These are phyloP conservation scores for Leccinum griseonigrum DNA, from an alignment of 1,284 basidiomycete genomes.

Conservation along the genomic window DNA sequence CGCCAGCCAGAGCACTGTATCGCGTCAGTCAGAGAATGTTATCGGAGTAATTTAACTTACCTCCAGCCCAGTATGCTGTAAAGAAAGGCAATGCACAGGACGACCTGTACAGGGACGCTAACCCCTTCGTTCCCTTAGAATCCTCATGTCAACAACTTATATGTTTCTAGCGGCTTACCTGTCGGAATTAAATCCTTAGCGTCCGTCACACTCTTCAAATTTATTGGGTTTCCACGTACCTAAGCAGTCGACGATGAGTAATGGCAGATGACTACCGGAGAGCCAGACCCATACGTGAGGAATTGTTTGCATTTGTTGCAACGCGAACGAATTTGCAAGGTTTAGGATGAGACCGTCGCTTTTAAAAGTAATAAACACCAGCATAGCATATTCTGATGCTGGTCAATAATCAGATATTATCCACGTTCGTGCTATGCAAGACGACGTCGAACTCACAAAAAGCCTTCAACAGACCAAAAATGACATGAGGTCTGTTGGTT, in stretches of 20 bases:
- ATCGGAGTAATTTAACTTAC: slow-evolving; percentile 1
- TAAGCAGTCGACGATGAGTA: slow-evolving; percentile 4
- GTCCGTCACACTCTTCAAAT: slow-evolving; percentile 41
- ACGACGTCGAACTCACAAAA: slow-evolving; percentile 10
- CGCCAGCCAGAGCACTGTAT: slow-evolving; percentile 17
- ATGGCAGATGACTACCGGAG: neutral
- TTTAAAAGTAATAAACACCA: slow-evolving; percentile 3
- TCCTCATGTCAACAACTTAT: neutral
- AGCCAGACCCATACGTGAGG: slow-evolving; percentile 5
- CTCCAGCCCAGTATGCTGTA: slow-evolving; percentile 46
- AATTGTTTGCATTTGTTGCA: slow-evolving; percentile 7
- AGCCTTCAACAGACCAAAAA: slow-evolving; percentile 10
- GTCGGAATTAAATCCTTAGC: too few relatives aligned
- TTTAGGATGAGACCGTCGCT: slow-evolving; percentile 1
- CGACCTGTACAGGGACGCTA: slow-evolving; percentile 45
- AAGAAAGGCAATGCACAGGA: slow-evolving; percentile 44
- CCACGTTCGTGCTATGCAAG: neutral
- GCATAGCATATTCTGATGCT: slow-evolving; percentile 9
- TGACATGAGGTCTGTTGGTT: slow-evolving; percentile 1
- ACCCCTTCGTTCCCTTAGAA: slow-evolving; percentile 21
- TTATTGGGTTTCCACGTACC: slow-evolving; percentile 28
- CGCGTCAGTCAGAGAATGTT: neutral
- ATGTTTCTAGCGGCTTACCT: slow-evolving; percentile 7
- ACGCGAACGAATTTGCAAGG: slow-evolving; percentile 11
- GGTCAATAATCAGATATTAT: neutral